Conservation (phyloP, 2,329 filamentous ascomycete species). For the Alternaria metachromatica region DNA sequence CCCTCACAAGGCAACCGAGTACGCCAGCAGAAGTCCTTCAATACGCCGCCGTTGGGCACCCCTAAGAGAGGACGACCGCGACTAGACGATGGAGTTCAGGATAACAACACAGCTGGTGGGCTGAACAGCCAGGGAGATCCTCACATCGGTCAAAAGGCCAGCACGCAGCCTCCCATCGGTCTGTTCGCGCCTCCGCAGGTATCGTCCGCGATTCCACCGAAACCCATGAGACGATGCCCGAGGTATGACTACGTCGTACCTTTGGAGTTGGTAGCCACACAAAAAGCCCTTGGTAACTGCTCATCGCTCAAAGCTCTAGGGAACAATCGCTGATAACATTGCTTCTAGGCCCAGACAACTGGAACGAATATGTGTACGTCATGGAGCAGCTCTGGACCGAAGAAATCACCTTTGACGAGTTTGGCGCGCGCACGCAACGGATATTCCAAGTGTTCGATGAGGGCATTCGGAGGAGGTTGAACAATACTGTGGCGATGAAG, state of each 20-base stretch:
- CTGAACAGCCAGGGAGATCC: neutral
- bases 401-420: conserved; percentile 9
- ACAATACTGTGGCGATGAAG: conserved; percentile 4
- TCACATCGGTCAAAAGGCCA: neutral
- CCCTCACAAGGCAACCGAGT: neutral
- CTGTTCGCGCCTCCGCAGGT: neutral
- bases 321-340: neutral
- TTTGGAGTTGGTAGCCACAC: conserved; percentile 10
- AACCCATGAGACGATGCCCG: neutral
- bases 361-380: conserved; percentile 20
- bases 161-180: neutral
- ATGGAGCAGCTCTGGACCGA: conserved; percentile 12
- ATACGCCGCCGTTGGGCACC: neutral
- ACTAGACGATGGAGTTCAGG: neutral
- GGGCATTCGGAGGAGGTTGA: conserved; percentile 7
- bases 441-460: conserved; percentile 13
- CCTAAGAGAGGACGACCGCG: neutral
- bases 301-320: neutral
- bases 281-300: conserved; percentile 15
- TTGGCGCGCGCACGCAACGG: neutral
- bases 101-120: neutral
- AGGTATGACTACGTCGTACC: conserved; percentile 13
- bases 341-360: conserved; percentile 9
- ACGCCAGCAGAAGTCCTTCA: neutral
- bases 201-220: neutral